Percentiles rank a stretch among this genome's conserved stretches.
These are phyloP conservation scores for Styphnolobium japonicum DNA, from an alignment of 306 rosid genomes.

Conservation along the genomic window DNA sequence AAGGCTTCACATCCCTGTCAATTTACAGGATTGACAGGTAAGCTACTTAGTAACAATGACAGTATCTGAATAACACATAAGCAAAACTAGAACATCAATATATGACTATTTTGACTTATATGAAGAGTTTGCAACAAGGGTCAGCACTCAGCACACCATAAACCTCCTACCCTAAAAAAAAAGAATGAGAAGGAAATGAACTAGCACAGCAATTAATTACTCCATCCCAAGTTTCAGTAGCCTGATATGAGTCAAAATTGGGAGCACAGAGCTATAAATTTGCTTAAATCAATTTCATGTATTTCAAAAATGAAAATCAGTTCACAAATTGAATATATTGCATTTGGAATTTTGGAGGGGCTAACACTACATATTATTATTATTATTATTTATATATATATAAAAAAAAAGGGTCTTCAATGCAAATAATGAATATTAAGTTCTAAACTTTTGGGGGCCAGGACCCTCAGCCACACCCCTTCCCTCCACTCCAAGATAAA, in stretches of 20 bases:
- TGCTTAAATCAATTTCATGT: neutral
- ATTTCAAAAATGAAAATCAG: neutral
- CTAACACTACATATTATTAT: neutral
- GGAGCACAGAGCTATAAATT: neutral
- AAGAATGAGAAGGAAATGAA: neutral
- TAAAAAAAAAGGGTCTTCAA: neutral
- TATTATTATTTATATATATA: no score
- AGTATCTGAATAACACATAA: slow-evolving; percentile 2
- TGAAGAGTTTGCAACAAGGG: neutral
- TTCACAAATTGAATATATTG: neutral
- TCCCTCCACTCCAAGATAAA: neutral
- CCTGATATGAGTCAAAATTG: neutral
- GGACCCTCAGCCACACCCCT: neutral
- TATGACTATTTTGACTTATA: neutral
- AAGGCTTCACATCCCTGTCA: slow-evolving; percentile 66
- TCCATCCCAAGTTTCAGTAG: neutral
- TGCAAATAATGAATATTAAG: neutral
- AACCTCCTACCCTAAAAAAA: neutral
- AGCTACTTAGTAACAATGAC: slow-evolving; percentile 16
- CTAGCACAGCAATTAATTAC: neutral
- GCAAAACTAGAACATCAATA: neutral
- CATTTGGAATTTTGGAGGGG: neutral
- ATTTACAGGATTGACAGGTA: slow-evolving; percentile 20
- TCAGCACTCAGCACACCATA: neutral
- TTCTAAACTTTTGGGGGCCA: neutral